Evolutionary conservation across 352 stramenopile genomes (phyloP).

Genomic region (Thalassiosira mediterranea): DNA sequence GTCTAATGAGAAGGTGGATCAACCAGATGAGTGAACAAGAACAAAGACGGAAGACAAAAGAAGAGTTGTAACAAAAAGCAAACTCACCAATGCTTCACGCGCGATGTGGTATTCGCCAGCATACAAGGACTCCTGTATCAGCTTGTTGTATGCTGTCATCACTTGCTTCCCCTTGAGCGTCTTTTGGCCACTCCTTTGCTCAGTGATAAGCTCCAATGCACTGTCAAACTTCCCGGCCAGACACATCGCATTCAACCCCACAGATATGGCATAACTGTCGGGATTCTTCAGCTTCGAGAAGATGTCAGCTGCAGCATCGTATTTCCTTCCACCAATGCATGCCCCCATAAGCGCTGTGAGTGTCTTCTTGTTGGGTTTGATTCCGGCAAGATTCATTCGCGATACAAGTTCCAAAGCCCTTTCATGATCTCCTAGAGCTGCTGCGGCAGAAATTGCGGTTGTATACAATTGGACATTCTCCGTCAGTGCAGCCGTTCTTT

Average conservation of each 20-base stretch:
- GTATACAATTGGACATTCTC: slow-evolving; percentile 84
- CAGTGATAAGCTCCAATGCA: slow-evolving; percentile 59
- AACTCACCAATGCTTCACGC: slow-evolving; percentile 53
- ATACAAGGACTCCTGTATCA: slow-evolving; percentile 58
- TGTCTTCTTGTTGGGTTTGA: slow-evolving; percentile 82
- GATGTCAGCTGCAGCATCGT: slow-evolving; percentile 68
- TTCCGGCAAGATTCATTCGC: slow-evolving; percentile 73
- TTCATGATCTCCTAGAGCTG: slow-evolving; percentile 71
- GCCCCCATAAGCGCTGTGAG: slow-evolving; percentile 77
- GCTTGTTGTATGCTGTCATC: slow-evolving; percentile 66
- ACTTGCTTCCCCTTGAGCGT: slow-evolving; percentile 71
- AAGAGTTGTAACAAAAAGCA: too few species aligned
- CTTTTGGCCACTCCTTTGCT: slow-evolving; percentile 49
- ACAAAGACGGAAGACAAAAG: too few species aligned
- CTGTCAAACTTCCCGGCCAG: slow-evolving; percentile 44
- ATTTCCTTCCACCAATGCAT: slow-evolving; percentile 66
- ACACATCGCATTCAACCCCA: slow-evolving; percentile 68
- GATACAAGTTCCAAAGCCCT: slow-evolving; percentile 75
- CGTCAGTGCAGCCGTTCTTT: slow-evolving; percentile 64
- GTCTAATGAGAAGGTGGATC: slow-evolving; percentile 35
- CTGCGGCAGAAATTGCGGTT: slow-evolving; percentile 79
- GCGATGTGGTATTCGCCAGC: slow-evolving; percentile 54
- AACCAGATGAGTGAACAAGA: too few species aligned
- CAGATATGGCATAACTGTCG: slow-evolving; percentile 72
- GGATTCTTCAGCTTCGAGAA: slow-evolving; percentile 76